These are phyloP conservation scores for Nakazawaea ambrosiae DNA, from an alignment of 805 yeast genomes.

Conservation along the genomic window DNA sequence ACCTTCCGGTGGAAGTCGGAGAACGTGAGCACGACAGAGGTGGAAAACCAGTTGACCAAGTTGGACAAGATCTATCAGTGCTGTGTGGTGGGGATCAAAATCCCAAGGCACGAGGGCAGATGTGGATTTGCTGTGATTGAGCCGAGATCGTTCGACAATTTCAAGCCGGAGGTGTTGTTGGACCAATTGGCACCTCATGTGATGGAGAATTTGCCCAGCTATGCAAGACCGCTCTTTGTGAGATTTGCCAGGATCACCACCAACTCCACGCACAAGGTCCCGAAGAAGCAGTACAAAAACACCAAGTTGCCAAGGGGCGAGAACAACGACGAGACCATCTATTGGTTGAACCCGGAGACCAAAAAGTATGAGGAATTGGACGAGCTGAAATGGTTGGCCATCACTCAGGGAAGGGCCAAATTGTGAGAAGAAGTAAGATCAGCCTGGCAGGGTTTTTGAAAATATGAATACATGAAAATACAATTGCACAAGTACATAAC, in stretches of 20 bases:
- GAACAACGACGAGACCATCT: constrained; percentile 51
- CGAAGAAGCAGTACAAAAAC: constrained; percentile 60
- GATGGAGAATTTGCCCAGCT: constrained; percentile 55
- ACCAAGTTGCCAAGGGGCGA: constrained; percentile 66
- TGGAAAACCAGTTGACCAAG: constrained; percentile 64
- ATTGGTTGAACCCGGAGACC: constrained; percentile 49
- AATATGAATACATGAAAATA: no score
- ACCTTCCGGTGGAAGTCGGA: constrained; percentile 97
- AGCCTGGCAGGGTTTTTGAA: background rate
- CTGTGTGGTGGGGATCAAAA: constrained; percentile 81
- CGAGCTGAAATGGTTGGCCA: constrained; percentile 43
- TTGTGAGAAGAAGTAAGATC: constrained; percentile 9
- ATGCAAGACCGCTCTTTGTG: constrained; percentile 79
- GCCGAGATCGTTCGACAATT: constrained; percentile 26
- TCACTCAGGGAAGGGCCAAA: constrained; percentile 18
- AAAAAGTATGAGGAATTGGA: constrained; percentile 52
- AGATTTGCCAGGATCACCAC: constrained; percentile 62
- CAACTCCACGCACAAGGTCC: constrained; percentile 78
- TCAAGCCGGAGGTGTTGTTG: constrained; percentile 26
- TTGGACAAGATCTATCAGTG: constrained; percentile 46
- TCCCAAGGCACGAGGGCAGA: constrained; percentile 88
- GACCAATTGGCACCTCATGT: constrained; percentile 29
- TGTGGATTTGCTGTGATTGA: constrained; percentile 86
- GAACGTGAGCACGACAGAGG: constrained; percentile 90
- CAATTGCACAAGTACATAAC: no score